These are phyloP conservation scores for Pseudogymnoascus sp. DNA, from an alignment of 2,329 filamentous ascomycete species.

Conservation along the genomic window DNA sequence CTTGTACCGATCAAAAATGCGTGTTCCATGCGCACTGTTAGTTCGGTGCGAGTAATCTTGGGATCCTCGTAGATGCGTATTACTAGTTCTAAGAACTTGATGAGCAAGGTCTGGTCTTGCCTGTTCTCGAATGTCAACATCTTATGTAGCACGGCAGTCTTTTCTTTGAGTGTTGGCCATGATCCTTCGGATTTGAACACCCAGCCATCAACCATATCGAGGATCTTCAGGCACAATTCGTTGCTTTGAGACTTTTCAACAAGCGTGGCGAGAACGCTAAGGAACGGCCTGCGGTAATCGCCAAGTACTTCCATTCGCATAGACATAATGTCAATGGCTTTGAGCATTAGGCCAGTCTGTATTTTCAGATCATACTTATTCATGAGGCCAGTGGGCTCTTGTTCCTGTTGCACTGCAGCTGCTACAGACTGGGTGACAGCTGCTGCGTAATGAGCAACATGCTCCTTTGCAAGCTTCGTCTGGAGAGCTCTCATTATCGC, in stretches of 20 bases:
- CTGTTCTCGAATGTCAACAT: slow-evolving; percentile 94
- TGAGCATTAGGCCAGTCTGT: slow-evolving; percentile 86
- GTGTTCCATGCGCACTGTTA: slow-evolving; percentile 95
- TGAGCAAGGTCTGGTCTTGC: slow-evolving; percentile 72
- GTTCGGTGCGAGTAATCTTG: slow-evolving; percentile 86
- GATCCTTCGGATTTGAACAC: slow-evolving; percentile 92
- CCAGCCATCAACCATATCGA: slow-evolving; percentile 92
- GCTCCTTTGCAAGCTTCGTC: slow-evolving; percentile 83
- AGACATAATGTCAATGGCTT: slow-evolving; percentile 87
- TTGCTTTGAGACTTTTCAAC: slow-evolving; percentile 91
- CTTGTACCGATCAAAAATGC: slow-evolving; percentile 93
- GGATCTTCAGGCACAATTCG: slow-evolving; percentile 79
- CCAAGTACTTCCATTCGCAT: slow-evolving; percentile 86
- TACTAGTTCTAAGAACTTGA: slow-evolving; percentile 89
- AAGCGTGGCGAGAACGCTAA: slow-evolving; percentile 87
- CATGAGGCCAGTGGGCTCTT: slow-evolving; percentile 47
- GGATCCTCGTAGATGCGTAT: slow-evolving; percentile 98
- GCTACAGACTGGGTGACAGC: slow-evolving; percentile 40
- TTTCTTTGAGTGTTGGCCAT: slow-evolving; percentile 96
- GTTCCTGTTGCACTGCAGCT: slow-evolving; percentile 35
- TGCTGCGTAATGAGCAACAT: slow-evolving; percentile 67
- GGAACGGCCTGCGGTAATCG: slow-evolving; percentile 83
- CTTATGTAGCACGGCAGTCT: slow-evolving; percentile 97
- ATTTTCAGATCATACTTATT: slow-evolving; percentile 73
- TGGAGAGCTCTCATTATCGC: slow-evolving; percentile 91